Conservation (phyloP, 2,329 filamentous ascomycete genomes). For the Ploettnerulaceae sp. region DNA sequence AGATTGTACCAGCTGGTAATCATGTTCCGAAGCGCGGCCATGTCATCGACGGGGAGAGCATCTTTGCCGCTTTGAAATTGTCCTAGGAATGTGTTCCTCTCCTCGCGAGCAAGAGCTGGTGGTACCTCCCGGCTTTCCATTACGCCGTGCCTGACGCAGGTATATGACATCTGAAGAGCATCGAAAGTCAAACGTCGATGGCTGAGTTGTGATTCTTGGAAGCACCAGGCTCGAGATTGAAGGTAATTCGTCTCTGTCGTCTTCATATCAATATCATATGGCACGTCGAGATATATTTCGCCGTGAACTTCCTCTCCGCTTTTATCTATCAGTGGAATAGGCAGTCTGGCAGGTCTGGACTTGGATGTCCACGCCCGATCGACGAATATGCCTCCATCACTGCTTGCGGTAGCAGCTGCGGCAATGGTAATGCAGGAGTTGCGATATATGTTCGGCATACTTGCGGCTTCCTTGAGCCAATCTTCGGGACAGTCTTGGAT, state of each 20-base stretch:
- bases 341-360: background rate
- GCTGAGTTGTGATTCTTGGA: slow-evolving; percentile 10
- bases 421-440: slow-evolving; percentile 6
- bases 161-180: slow-evolving; percentile 6
- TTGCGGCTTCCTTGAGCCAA: slow-evolving; percentile 11
- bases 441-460: slow-evolving; percentile 8
- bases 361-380: background rate
- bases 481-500: slow-evolving; percentile 21
- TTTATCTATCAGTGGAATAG: background rate
- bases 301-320: background rate
- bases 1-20: slow-evolving; percentile 9
- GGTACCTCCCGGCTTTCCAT: slow-evolving; percentile 4
- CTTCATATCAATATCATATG: background rate
- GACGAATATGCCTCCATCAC: background rate
- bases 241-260: slow-evolving; percentile 3
- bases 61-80: background rate
- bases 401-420: background rate
- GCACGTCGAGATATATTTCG: background rate
- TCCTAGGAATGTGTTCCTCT: background rate
- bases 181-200: slow-evolving; percentile 9
- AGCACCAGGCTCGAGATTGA: slow-evolving; percentile 7
- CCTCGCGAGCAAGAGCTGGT: background rate
- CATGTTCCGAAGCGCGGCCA: background rate
- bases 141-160: background rate
- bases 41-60: background rate